Evolutionary conservation across 495 filamentous ascomycete genomes (phyloP).

Genomic region (Talaromyces borbonicus): DNA sequence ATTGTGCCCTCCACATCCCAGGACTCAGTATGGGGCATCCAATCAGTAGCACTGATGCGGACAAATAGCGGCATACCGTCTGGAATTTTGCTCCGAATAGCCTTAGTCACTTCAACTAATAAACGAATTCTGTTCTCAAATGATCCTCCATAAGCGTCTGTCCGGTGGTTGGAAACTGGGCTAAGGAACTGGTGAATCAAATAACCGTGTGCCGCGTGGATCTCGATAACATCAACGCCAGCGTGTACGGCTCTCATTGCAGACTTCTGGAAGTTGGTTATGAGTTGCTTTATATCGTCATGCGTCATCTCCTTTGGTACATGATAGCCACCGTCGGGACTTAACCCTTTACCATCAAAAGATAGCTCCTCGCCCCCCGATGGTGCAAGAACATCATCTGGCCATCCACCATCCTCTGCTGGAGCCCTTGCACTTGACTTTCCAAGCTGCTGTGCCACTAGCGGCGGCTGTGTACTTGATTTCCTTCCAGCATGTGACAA

Average conservation of each 20-base stretch:
- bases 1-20: slow-evolving; percentile 50
- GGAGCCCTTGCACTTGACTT: slow-evolving; percentile 35
- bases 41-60: slow-evolving; percentile 50
- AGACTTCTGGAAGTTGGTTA: slow-evolving; percentile 43
- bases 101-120: slow-evolving; percentile 45
- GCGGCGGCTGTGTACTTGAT: slow-evolving; percentile 57
- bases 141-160: slow-evolving; percentile 55
- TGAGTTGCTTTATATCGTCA: slow-evolving; percentile 47
- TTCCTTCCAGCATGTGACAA: slow-evolving; percentile 72
- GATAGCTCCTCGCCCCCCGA: slow-evolving; percentile 34
- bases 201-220: slow-evolving; percentile 54
- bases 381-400: slow-evolving; percentile 45
- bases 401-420: slow-evolving; percentile 51
- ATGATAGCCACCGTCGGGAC: slow-evolving; percentile 38
- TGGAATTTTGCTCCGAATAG: slow-evolving; percentile 45
- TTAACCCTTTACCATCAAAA: slow-evolving; percentile 33
- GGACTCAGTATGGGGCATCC: slow-evolving; percentile 39
- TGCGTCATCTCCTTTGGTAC: slow-evolving; percentile 45
- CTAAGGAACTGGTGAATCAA: slow-evolving; percentile 54
- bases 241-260: slow-evolving; percentile 45
- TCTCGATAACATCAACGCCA: slow-evolving; percentile 48
- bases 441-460: slow-evolving; percentile 40
- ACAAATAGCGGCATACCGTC: slow-evolving; percentile 56
- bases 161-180: slow-evolving; percentile 50
- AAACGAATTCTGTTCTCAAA: slow-evolving; percentile 55